Evolutionary conservation across 169 alveolate species (phyloP).

Genomic region (Cryptosporidium meleagridis): DNA sequence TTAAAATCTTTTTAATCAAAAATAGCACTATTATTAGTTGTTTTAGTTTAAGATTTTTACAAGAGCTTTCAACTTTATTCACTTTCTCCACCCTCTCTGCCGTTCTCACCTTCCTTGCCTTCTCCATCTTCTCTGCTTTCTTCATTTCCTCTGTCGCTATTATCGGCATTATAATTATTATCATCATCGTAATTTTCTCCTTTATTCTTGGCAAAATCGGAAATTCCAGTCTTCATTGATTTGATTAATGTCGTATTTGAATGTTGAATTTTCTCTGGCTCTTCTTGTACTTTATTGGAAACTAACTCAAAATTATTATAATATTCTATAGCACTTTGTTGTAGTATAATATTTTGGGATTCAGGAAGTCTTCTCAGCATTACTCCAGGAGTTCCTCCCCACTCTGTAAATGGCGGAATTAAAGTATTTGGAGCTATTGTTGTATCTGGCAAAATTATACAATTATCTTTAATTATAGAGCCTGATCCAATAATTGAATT

Average conservation of each 20-base stretch:
- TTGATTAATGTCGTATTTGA: conserved; percentile 30
- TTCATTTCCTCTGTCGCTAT: background rate
- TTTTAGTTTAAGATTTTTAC: background rate
- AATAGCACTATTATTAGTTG: background rate
- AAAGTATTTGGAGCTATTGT: conserved; percentile 86
- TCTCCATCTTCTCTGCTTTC: no score
- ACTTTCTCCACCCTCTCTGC: background rate
- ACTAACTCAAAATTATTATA: conserved; percentile 77
- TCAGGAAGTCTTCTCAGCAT: conserved; percentile 83
- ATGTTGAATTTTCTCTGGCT: conserved; percentile 5
- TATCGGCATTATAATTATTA: background rate
- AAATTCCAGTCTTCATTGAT: conserved; percentile 41
- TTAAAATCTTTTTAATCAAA: background rate
- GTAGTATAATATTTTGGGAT: conserved; percentile 74
- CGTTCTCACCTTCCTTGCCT: background rate
- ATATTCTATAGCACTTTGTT: conserved; percentile 66
- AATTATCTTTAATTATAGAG: conserved; percentile 82
- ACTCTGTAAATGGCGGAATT: conserved; percentile 86
- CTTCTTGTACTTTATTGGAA: conserved; percentile 24
- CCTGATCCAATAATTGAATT: conserved; percentile 86
- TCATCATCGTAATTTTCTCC: background rate
- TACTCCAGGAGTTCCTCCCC: conserved; percentile 89
- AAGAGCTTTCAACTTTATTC: no score
- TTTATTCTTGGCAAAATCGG: background rate
- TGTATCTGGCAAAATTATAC: conserved; percentile 82